Evolutionary conservation across 768 basidiomycete species (phyloP).

Genomic region (Pulveroboletus sp.): DNA sequence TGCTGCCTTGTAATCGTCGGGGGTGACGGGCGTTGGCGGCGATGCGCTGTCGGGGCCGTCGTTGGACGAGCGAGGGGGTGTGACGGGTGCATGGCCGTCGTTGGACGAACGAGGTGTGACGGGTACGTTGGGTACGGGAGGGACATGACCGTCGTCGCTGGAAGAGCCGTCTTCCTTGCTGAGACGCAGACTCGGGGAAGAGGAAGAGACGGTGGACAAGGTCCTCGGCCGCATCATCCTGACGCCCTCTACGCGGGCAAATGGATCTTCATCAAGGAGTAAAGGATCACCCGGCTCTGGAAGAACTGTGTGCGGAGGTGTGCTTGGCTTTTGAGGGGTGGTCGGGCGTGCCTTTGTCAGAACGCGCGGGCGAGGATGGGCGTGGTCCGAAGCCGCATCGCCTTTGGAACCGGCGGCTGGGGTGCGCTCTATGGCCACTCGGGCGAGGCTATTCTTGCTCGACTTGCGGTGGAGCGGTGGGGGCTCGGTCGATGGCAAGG

Average conservation of each 20-base stretch:
- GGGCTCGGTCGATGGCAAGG: constrained; percentile 12
- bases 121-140: not conserved
- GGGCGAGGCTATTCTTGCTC: constrained; percentile 13
- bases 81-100: not conserved
- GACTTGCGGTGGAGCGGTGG: constrained; percentile 12
- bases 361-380: constrained; percentile 17
- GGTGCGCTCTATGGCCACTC: constrained; percentile 9
- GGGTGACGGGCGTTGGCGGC: constrained; percentile 22
- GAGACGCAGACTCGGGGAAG: not conserved
- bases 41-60: too few species aligned
- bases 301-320: constrained; percentile 10
- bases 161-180: constrained; percentile 4
- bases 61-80: not conserved
- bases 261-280: constrained; percentile 38
- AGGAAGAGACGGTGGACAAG: not conserved
- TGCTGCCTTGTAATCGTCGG: constrained; percentile 40
- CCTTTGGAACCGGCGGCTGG: constrained; percentile 6
- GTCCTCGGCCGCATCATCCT: constrained; percentile 37
- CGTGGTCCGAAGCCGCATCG: constrained; percentile 12
- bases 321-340: constrained; percentile 28
- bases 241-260: constrained; percentile 55
- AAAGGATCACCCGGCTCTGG: constrained; percentile 19
- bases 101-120: not conserved
- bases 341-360: constrained; percentile 33
- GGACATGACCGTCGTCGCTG: constrained; percentile 11